Evolutionary conservation across 129 eudicot genomes (phyloP).

Genomic region (Flaveria bidentis): DNA sequence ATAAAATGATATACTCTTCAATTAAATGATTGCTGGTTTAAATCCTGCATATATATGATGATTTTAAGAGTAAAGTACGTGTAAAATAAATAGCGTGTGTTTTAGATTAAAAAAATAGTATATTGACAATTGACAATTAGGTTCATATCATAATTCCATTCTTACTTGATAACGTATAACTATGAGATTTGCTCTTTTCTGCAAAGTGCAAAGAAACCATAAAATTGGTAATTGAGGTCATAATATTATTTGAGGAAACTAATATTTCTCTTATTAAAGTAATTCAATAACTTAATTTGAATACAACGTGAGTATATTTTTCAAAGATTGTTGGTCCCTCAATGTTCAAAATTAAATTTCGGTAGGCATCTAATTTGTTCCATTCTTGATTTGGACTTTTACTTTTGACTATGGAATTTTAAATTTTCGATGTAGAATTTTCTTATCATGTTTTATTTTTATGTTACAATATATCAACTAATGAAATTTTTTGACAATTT

Average conservation of each 20-base stretch:
- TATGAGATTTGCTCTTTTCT: not conserved
- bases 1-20: too few relatives aligned
- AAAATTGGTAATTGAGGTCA: not conserved
- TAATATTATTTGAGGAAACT: not conserved
- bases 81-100: too few relatives aligned
- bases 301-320: conserved; percentile 25
- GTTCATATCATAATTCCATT: too few relatives aligned
- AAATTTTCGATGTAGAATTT: conserved; percentile 1
- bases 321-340: conserved; percentile 37
- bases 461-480: too few relatives aligned
- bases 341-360: conserved; percentile 22
- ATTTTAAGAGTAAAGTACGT: too few relatives aligned
- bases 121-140: too few relatives aligned
- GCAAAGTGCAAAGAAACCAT: too few relatives aligned
- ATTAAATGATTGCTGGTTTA: too few relatives aligned
- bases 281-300: conserved; percentile 14
- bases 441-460: not conserved
- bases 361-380: conserved; percentile 33
- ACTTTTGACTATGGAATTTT: conserved; percentile 23
- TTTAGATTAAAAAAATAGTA: too few relatives aligned
- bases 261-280: not conserved
- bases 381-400: conserved; percentile 32
- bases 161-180: not conserved
- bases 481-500: too few relatives aligned
- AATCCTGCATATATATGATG: too few relatives aligned